Evolutionary conservation across 345 rosid genomes (phyloP).

Genomic region (Dimocarpus longan): DNA sequence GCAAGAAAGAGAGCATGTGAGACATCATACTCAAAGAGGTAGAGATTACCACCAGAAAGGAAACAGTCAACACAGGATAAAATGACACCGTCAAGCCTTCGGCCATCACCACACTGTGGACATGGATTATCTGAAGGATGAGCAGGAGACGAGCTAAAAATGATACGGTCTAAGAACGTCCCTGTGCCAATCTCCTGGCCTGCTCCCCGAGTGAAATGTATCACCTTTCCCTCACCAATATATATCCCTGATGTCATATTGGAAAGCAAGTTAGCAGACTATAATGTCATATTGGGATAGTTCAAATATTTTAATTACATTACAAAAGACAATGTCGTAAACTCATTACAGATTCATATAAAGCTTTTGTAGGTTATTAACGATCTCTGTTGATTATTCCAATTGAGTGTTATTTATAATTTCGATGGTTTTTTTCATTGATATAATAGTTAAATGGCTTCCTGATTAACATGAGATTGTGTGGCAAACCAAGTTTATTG

Average conservation of each 20-base stretch:
- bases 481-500: too few species aligned
- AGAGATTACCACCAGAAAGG: constrained; percentile 59
- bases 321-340: too few species aligned
- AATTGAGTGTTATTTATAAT: too few species aligned
- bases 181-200: constrained; percentile 72
- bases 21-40: constrained; percentile 58
- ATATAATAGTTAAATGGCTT: too few species aligned
- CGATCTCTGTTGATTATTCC: too few species aligned
- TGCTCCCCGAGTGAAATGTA: constrained; percentile 74
- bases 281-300: background rate
- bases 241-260: constrained; percentile 53
- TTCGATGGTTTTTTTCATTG: too few species aligned
- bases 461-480: too few species aligned
- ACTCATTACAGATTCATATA: too few species aligned
- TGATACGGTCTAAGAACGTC: constrained; percentile 56
- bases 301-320: too few species aligned
- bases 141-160: constrained; percentile 51
- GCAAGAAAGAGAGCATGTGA: constrained; percentile 48
- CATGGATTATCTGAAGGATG: constrained; percentile 50
- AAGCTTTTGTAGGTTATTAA: too few species aligned
- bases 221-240: constrained; percentile 62
- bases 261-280: background rate
- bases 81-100: constrained; percentile 53
- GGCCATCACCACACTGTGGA: constrained; percentile 53
- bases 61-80: constrained; percentile 76